Evolutionary conservation across 192 early-diverging fungal species (phyloP), one percentile per base, ranked within the genome.

Genomic region (Entomortierella chlamydospora): DNA sequence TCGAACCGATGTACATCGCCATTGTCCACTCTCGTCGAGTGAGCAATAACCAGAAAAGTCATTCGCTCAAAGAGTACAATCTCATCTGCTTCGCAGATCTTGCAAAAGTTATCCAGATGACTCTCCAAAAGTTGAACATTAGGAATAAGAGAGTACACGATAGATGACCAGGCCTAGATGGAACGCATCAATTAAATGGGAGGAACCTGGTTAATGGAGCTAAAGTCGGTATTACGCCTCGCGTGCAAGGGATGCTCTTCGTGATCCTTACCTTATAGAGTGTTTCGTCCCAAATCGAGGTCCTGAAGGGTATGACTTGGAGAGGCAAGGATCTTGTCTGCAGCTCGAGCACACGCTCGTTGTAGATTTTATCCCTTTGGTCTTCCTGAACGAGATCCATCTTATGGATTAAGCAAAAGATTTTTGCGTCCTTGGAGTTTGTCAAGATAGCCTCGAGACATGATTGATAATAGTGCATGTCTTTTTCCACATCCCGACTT

Each of bases 331-430:
- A 93, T 17, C 90, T 62, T 45, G 85, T 87, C 55, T 85, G 84
- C n/a, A 96, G 74, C 52, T 95, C 92, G 7, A 70, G 68, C 20
- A 89, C 83, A 57, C 91, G 82, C 42, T 90, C 88, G 25, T 84
- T 71, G 70, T 92, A 95, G 8, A 93, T 86, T 89, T 94, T 70
- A 41, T 94, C 92, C 45, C 93, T 81, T 50, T 91, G 83, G 2
- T 91, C 86, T 47, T 93, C 93, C 57, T 84, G 90, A 28, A 98
- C 90, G 59, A 97, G 87, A 87, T 99, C 98, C 93, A 99, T 98
- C 74, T 99, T 99, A 74, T 99, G 98, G 61, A 99, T 91, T 53
- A 99, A 83, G 57, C 96, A 97, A 81, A 98, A 98, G 30, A 99
- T 93, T 59, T 92, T 91, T 55, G 97, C 97, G 57, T 98, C 95